Evolutionary conservation across 1,139 yeast species (phyloP), one percentile per base, ranked within the genome.

Genomic region (Sugiyamaella castrensis): DNA sequence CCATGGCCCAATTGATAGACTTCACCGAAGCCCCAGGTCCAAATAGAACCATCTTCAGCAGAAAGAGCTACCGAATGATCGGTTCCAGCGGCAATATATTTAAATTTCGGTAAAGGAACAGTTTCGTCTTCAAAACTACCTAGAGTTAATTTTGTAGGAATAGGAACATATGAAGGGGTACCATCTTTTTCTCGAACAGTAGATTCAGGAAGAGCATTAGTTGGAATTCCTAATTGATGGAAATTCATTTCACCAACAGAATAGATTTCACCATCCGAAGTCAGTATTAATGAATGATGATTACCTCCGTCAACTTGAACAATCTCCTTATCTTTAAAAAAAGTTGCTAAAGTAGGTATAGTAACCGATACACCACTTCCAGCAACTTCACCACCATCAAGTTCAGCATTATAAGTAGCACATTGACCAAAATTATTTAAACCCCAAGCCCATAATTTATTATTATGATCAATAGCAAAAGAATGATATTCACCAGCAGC

Each of bases 21-120:
- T 57, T 91, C 98, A 42, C 94, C 97, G 65, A 91, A 92, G 1
- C 99, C 99, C 99, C 99, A 92, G 1, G 97, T 80, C 71, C 83
- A 92, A 0, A 82, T 87, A 51, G 86, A 72, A 5, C 99, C 98
- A 58, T 87, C 91, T 32, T 75, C 79, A 32, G 55, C 61, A 8
- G 94, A 81, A 4, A 91, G 77, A 1, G 96, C 97, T 53, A 92
- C 71, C 0, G 95, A 85, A 66, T 92, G 98, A 61, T 92, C 98
- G 0, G 96, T 84, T 0, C 98, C 98, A 43, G 84, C 80, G 5
- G 94, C 85, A 40, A 91, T 73, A 6, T 75, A 67, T 61, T 80
- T 84, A 60, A 85, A 75, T 51, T 72, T 73, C 44, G 87, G 86
- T 42, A 80, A 68, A 39, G 77, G 75, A 8, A 58, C 57, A n/a